Evolutionary conservation across 2,329 filamentous ascomycete species (phyloP).

Genomic region (Pleurostoma richardsiae): DNA sequence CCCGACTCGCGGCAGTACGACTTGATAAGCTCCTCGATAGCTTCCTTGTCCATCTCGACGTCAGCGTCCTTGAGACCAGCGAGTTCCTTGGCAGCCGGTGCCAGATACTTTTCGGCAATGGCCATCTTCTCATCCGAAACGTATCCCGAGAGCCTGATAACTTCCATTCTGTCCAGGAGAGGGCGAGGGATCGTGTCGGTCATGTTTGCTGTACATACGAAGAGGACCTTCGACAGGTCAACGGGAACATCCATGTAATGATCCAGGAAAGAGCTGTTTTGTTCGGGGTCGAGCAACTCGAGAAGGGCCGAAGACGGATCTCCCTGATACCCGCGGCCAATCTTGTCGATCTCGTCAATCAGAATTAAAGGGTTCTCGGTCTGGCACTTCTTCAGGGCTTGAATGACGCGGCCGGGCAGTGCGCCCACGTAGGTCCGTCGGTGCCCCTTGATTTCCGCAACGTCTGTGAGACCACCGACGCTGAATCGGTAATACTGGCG

Average conservation of each 20-base stretch:
- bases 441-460: conserved; percentile 98
- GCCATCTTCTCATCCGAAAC: conserved; percentile 99
- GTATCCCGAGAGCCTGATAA: conserved; percentile 93
- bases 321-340: conserved; percentile 91
- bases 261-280: conserved; percentile 95
- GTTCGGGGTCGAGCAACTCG: conserved; percentile 91
- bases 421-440: conserved; percentile 94
- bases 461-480: conserved; percentile 92
- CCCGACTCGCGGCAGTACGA: conserved; percentile 97
- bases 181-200: conserved; percentile 95
- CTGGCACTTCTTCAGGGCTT: conserved; percentile 97
- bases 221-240: conserved; percentile 93
- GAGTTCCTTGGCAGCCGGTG: conserved; percentile 89
- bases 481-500: conserved; percentile 98
- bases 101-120: conserved; percentile 89
- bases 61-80: conserved; percentile 87
- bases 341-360: conserved; percentile 98
- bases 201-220: conserved; percentile 98
- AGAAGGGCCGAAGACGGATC: conserved; percentile 92
- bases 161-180: conserved; percentile 93
- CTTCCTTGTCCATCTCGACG: conserved; percentile 78
- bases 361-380: conserved; percentile 96
- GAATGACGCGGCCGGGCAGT: conserved; percentile 91
- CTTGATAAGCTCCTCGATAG: conserved; percentile 95
- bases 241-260: conserved; percentile 99